A percentile compares a stretch with the other conserved stretches of the same genome.
These are phyloP conservation scores for Rhizopogon hawkerae DNA, from an alignment of 1,284 basidiomycete genomes.

Conservation along the genomic window DNA sequence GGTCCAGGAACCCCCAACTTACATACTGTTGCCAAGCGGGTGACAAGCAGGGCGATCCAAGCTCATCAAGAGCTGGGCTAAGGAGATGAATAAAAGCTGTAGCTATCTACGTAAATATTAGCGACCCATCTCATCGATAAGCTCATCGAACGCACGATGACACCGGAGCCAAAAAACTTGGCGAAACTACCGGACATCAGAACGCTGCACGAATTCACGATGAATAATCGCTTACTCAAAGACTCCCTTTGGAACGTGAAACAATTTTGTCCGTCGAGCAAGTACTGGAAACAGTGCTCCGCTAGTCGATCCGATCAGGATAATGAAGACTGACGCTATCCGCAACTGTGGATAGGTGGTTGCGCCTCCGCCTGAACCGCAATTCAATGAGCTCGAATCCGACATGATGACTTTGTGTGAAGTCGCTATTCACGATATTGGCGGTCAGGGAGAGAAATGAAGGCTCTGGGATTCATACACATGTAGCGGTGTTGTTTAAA, in stretches of 20 bases:
- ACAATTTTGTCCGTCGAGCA: slow-evolving; percentile 48
- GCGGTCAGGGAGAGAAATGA: not conserved
- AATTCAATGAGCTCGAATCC: slow-evolving; percentile 12
- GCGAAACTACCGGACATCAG: slow-evolving; percentile 53
- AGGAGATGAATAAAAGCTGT: slow-evolving; percentile 89
- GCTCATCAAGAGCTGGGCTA: slow-evolving; percentile 63
- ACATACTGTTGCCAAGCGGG: slow-evolving; percentile 71
- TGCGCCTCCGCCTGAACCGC: slow-evolving; percentile 30
- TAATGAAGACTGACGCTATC: slow-evolving; percentile 84
- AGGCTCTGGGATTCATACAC: not conserved
- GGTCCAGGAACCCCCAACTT: slow-evolving; percentile 21
- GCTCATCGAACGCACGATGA: slow-evolving; percentile 54
- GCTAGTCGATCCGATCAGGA: slow-evolving; percentile 58
- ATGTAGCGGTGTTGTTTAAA: not conserved
- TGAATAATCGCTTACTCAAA: slow-evolving; percentile 56
- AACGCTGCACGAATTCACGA: not conserved
- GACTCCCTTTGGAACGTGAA: slow-evolving; percentile 53
- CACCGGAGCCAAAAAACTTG: slow-evolving; percentile 93
- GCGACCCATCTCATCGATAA: slow-evolving; percentile 1
- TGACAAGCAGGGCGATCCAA: slow-evolving; percentile 67
- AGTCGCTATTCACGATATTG: not conserved
- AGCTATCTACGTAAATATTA: slow-evolving; percentile 53
- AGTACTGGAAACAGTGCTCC: slow-evolving; percentile 83
- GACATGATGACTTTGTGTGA: slow-evolving; percentile 15
- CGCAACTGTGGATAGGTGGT: slow-evolving; percentile 43